phyloP scores from a whole-genome alignment of 306 rosid species.

The Fagus crenata region DNA sequence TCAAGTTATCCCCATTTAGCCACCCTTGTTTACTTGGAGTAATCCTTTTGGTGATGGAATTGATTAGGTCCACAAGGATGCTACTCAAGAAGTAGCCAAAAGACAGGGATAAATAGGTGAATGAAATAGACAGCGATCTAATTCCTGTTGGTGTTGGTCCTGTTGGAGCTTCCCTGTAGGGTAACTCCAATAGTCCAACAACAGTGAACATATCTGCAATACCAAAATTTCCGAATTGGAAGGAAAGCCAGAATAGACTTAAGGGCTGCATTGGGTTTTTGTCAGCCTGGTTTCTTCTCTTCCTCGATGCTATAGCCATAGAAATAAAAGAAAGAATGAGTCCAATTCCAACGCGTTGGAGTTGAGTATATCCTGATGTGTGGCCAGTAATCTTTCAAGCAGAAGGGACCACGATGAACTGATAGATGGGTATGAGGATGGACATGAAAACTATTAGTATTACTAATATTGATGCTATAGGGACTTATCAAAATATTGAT shows the following conservation, averaged over 20 bases:
- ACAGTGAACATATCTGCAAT: constrained; percentile 1
- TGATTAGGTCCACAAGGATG: background rate
- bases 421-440: background rate
- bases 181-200: background rate
- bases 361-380: background rate
- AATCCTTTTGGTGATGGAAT: background rate
- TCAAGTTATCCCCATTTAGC: background rate
- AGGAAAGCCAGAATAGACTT: constrained; percentile 12
- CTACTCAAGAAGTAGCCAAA: background rate
- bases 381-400: background rate
- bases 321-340: constrained; percentile 1
- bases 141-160: no score
- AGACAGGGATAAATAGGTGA: background rate
- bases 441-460: background rate
- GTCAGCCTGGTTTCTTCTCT: background rate
- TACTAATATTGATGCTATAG: background rate
- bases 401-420: background rate
- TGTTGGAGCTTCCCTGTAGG: constrained; percentile 4
- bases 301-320: background rate
- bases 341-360: background rate
- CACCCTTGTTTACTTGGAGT: constrained; percentile 1
- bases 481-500: no score
- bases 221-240: background rate
- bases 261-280: background rate
- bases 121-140: background rate